Evolutionary conservation across 331 rosid genomes (phyloP).

Genomic region (Acacia pycnantha): DNA sequence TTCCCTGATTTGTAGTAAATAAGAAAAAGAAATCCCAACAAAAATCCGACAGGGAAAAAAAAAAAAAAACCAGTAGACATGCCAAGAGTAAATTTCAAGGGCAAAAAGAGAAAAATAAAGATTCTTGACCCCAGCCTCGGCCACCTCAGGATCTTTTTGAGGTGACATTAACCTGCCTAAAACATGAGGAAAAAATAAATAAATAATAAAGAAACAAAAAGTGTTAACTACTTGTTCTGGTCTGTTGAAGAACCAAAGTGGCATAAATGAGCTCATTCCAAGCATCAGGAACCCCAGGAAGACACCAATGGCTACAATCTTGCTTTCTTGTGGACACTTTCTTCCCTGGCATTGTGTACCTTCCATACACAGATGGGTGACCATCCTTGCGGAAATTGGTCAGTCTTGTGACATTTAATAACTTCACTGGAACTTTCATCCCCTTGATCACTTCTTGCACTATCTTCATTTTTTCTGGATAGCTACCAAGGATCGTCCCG

Average conservation of each 20-base stretch:
- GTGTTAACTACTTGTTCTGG: slow-evolving; percentile 32
- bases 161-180: not conserved
- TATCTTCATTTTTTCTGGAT: slow-evolving; percentile 91
- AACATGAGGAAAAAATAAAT: not conserved
- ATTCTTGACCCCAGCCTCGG: not conserved
- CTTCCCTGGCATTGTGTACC: slow-evolving; percentile 33
- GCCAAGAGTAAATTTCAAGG: not conserved
- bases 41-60: not conserved
- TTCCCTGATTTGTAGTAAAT: not conserved
- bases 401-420: slow-evolving; percentile 76
- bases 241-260: slow-evolving; percentile 51
- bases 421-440: slow-evolving; percentile 72
- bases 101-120: not conserved
- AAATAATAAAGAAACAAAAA: not conserved
- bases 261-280: slow-evolving; percentile 95
- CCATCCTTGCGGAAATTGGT: slow-evolving; percentile 96
- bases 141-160: not conserved
- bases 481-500: slow-evolving; percentile 72
- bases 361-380: slow-evolving; percentile 81
- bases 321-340: slow-evolving; percentile 65
- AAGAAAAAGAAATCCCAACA: not conserved
- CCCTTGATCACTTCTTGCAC: slow-evolving; percentile 70
- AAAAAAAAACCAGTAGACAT: not conserved
- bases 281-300: slow-evolving; percentile 94
- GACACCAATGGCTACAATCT: slow-evolving; percentile 97